These are phyloP conservation scores for Coemansia sp. DNA, from an alignment of 192 early-diverging fungal species.

Conservation along the genomic window DNA sequence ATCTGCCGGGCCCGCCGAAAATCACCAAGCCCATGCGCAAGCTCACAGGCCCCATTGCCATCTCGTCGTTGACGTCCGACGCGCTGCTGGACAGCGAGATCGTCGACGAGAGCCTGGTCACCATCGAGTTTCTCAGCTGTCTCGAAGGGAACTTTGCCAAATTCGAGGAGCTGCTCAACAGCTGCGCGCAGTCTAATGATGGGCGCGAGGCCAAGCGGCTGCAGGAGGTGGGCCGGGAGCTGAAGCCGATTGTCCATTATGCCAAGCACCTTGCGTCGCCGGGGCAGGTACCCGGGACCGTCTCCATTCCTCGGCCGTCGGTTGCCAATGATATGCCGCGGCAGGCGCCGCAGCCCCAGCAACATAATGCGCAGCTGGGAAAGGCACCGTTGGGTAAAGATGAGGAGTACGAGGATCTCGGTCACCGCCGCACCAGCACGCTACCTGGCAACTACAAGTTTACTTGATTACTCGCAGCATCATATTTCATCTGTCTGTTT, in stretches of 20 bases:
- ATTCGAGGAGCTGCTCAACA: slow-evolving; percentile 20
- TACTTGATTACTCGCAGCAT: neutral
- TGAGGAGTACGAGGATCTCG: slow-evolving; percentile 41
- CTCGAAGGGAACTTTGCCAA: slow-evolving; percentile 42
- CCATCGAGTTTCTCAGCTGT: slow-evolving; percentile 46
- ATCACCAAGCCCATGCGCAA: neutral
- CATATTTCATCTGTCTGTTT: neutral
- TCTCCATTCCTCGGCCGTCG: slow-evolving; percentile 6
- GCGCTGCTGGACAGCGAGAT: slow-evolving; percentile 42
- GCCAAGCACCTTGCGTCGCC: slow-evolving; percentile 40
- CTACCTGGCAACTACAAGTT: slow-evolving; percentile 30
- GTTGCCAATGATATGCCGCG: neutral
- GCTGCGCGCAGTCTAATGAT: neutral
- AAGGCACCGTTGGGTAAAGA: neutral
- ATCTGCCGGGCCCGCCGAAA: slow-evolving; percentile 16
- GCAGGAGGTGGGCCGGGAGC: slow-evolving; percentile 33
- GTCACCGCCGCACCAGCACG: slow-evolving; percentile 29
- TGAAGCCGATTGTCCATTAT: slow-evolving; percentile 49
- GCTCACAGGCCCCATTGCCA: slow-evolving; percentile 16
- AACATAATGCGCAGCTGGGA: neutral
- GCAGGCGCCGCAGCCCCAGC: neutral
- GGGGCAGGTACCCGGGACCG: slow-evolving; percentile 14
- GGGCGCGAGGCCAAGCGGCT: slow-evolving; percentile 5
- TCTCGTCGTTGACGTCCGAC: slow-evolving; percentile 27
- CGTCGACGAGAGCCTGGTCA: slow-evolving; percentile 46